Conservation (phyloP, 805 yeast genomes). For the Yarrowia phangngaensis region DNA sequence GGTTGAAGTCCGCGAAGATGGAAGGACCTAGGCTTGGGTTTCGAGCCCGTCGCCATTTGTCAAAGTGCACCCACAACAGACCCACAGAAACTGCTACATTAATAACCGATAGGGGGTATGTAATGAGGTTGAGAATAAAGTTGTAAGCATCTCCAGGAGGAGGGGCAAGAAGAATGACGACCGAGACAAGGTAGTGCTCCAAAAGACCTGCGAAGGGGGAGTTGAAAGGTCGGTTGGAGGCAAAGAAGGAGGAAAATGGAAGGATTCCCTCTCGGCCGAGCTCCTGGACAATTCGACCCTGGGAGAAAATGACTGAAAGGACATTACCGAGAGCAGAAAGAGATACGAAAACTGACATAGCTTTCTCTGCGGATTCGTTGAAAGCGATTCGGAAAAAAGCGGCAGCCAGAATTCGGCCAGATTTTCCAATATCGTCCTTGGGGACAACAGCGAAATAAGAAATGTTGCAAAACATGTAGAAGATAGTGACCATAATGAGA, state of each 20-base stretch:
- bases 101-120: conserved; percentile 77
- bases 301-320: conserved; percentile 72
- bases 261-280: conserved; percentile 77
- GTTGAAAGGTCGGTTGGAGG: conserved; percentile 65
- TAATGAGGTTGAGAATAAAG: conserved; percentile 71
- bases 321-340: conserved; percentile 80
- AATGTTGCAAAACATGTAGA: conserved; percentile 72
- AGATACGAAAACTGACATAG: conserved; percentile 76
- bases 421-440: conserved; percentile 46
- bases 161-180: conserved; percentile 70
- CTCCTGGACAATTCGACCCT: conserved; percentile 75
- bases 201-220: conserved; percentile 70
- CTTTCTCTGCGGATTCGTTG: conserved; percentile 63
- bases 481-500: conserved; percentile 53
- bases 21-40: conserved; percentile 19
- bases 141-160: conserved; percentile 88
- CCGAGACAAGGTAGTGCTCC: conserved; percentile 73
- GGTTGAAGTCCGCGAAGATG: conserved; percentile 52
- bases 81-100: conserved; percentile 64
- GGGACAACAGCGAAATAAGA: conserved; percentile 57
- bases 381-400: conserved; percentile 69
- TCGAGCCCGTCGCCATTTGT: conserved; percentile 39
- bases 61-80: conserved; percentile 54
- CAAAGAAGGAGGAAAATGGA: conserved; percentile 70
- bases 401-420: conserved; percentile 73